These are phyloP conservation scores for Nannizzia gypsea DNA, from an alignment of 2,329 filamentous ascomycete genomes.

Conservation along the genomic window DNA sequence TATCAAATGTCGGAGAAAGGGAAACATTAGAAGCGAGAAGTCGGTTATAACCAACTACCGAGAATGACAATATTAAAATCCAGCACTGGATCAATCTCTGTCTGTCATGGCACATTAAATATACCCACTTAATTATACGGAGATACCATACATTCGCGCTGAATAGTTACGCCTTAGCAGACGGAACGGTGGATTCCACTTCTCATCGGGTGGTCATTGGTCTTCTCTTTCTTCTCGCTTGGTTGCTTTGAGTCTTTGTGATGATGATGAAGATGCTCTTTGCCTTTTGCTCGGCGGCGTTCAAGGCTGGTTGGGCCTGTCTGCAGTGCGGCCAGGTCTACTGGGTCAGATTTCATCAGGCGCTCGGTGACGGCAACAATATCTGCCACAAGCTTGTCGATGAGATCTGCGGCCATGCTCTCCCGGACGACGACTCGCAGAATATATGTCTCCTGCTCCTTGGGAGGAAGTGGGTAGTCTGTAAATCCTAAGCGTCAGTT, in stretches of 20 bases:
- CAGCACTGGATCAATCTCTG: no score
- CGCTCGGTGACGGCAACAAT: conserved; percentile 50
- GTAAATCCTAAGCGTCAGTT: not conserved
- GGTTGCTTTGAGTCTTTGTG: not conserved
- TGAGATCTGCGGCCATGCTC: conserved; percentile 55
- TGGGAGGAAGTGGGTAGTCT: conserved; percentile 55
- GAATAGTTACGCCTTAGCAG: not conserved
- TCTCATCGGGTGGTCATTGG: not conserved
- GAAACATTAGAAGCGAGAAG: no score
- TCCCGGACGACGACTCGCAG: conserved; percentile 56
- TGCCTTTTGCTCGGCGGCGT: conserved; percentile 21
- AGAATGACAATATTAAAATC: no score
- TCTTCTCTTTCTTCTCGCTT: not conserved
- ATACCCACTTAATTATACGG: no score
- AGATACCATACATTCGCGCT: not conserved
- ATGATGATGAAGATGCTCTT: not conserved
- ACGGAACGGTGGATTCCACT: not conserved
- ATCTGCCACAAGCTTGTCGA: conserved; percentile 52
- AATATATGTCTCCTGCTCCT: conserved; percentile 52
- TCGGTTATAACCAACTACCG: no score
- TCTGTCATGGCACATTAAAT: no score
- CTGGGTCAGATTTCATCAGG: conserved; percentile 43
- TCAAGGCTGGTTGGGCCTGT: conserved; percentile 30
- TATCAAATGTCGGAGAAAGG: no score
- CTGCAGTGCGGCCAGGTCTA: conserved; percentile 42